Evolutionary conservation across 2,329 filamentous ascomycete genomes (phyloP).

Genomic region (Fusarium sterilihyphosum): DNA sequence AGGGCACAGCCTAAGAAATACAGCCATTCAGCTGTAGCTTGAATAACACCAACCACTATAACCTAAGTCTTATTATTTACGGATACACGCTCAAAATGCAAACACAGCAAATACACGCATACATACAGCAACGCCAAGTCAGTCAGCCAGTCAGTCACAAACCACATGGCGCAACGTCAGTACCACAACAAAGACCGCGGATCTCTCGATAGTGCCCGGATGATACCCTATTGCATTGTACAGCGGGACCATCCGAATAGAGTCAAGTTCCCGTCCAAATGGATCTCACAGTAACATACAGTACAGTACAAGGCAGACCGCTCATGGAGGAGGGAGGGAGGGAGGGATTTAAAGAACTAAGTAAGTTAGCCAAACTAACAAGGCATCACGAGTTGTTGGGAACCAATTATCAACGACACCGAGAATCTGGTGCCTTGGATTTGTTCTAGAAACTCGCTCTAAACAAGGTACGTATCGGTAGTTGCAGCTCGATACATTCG

Average conservation of each 20-base stretch:
- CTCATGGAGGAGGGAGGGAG: constrained; percentile 1
- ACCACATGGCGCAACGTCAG: constrained; percentile 13
- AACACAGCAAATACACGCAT: not conserved
- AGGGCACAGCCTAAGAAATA: not conserved
- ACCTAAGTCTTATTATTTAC: not conserved
- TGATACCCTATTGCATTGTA: constrained; percentile 23
- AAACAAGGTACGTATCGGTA: constrained; percentile 23
- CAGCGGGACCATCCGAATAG: constrained; percentile 23
- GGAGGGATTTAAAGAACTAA: not conserved
- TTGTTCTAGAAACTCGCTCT: constrained; percentile 17
- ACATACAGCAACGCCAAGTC: not conserved
- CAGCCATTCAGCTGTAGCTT: not conserved
- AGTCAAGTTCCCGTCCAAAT: constrained; percentile 7
- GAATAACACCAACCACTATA: not conserved
- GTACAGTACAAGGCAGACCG: constrained; percentile 17
- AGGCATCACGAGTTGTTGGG: constrained; percentile 14
- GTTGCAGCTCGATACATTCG: constrained; percentile 4
- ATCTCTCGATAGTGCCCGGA: constrained; percentile 14
- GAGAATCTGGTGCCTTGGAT: constrained; percentile 15
- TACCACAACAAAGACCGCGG: constrained; percentile 16
- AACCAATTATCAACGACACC: constrained; percentile 22
- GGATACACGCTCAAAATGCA: not conserved
- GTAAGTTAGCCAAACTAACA: not conserved
- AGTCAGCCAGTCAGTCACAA: not conserved
- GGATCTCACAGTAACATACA: constrained; percentile 21